phyloP scores from a whole-genome alignment of 495 filamentous ascomycete genomes.

The Copromyces sp. region DNA sequence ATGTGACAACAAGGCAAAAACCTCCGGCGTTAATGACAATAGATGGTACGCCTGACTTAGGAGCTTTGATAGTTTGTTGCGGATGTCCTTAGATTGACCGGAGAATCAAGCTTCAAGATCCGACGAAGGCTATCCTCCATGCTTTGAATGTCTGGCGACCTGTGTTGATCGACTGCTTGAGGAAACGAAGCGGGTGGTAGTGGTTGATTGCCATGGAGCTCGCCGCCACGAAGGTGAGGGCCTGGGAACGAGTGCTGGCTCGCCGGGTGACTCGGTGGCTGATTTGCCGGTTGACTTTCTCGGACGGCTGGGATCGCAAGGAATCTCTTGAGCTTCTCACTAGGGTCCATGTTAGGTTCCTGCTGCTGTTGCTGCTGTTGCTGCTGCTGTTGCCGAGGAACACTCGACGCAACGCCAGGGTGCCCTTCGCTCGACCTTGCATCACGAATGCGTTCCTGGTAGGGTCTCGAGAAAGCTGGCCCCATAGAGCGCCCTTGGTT shows the following conservation, averaged over 20 bases:
- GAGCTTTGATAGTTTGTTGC: constrained; percentile 16
- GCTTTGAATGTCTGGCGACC: constrained; percentile 24
- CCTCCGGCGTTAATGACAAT: not conserved
- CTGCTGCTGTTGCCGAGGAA: not conserved
- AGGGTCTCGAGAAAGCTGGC: constrained; percentile 58
- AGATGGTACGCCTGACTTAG: constrained; percentile 5
- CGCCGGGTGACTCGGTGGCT: not conserved
- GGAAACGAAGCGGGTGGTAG: not conserved
- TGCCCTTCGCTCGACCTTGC: constrained; percentile 26
- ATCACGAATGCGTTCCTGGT: constrained; percentile 53
- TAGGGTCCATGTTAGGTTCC: constrained; percentile 10
- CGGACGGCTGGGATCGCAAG: constrained; percentile 13
- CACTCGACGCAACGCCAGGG: not conserved
- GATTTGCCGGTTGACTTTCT: constrained; percentile 1
- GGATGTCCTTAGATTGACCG: constrained; percentile 4
- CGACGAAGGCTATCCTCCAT: constrained; percentile 43
- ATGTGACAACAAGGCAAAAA: not conserved
- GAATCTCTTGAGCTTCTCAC: constrained; percentile 23
- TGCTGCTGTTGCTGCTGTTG: constrained; percentile 10
- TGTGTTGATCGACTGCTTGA: not conserved
- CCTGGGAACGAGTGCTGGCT: not conserved
- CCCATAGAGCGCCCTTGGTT: constrained; percentile 41
- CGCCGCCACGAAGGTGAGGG: not conserved
- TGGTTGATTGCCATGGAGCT: not conserved
- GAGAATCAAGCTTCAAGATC: constrained; percentile 36